Base-by-base conservation (phyloP, 169 alveolate species). In the Cryptosporidium canis region DNA sequence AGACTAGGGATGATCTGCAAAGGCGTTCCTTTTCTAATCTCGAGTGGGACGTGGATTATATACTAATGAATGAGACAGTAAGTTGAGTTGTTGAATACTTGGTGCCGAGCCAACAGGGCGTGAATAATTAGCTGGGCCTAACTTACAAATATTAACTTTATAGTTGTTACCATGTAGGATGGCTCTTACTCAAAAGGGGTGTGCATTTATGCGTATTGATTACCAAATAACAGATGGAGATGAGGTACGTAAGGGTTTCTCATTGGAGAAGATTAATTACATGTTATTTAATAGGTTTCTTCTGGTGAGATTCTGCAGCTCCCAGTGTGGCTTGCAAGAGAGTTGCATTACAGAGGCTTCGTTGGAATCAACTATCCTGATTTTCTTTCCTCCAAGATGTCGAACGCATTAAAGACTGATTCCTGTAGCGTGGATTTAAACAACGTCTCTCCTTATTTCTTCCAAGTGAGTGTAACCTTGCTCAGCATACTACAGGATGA, bases 11-110 rank as follows among this genome's bases (percentile, higher is more conserved):
- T 1, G 35, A 11, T 0, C 16, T 58, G 33, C 65, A 53, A 35
- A 29, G 44, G 1, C 70, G 72, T 24, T 45, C 66, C 12, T 61
- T 77, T 58, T 77, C 87, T 11, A 56, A 24, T 35, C 3, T 39
- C 3, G 77, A 58, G 6, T 77, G 87, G 87, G 72, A 77, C 24
- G 63, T 77, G 12, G 87, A 77, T 16, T 63, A 58, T 44, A 0
- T 77, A 37, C 87, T 77, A 7, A 63, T 77, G 72, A 77, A 77
- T 41, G 87, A 77, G 44, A 61, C 72, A 21, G 87, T 77, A 77
- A 41, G 87, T 77, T 53, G 5, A n/a, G 16, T 29, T 58, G 21
- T 18, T 9, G 33, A 7, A 3, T 18, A 51, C n/a, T 29, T 47
- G n/a, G 53, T 43, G 35, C n/a, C 11, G 58, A 48, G 29, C 6